Evolutionary conservation across 768 basidiomycete species (phyloP).

Genomic region (Lepiota subincarnata): DNA sequence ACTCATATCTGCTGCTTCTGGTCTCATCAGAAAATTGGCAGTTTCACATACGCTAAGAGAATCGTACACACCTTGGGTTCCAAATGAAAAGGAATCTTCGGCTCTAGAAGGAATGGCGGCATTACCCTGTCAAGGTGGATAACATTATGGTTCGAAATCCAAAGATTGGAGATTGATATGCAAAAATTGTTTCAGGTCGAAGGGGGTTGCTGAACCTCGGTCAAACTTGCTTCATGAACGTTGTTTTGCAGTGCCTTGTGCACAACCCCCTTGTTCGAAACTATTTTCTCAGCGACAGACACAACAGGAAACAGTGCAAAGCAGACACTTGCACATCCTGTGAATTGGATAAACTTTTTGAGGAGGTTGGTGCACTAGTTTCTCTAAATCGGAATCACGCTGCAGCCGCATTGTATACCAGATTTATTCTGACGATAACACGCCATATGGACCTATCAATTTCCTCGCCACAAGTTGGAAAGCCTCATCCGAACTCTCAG

Average conservation of each 20-base stretch:
- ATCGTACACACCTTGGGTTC: conserved; percentile 36
- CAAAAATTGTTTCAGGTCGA: conserved; percentile 45
- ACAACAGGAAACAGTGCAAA: conserved; percentile 72
- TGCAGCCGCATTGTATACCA: conserved; percentile 17
- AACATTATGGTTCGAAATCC: background rate
- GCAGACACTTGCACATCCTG: conserved; percentile 78
- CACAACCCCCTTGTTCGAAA: conserved; percentile 88
- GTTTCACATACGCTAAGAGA: conserved; percentile 34
- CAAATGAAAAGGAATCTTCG: conserved; percentile 30
- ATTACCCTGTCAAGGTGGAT: conserved; percentile 72
- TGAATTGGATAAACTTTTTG: conserved; percentile 86
- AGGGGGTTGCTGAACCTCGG: conserved; percentile 85
- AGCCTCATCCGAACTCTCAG: conserved; percentile 74
- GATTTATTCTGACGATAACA: conserved; percentile 54
- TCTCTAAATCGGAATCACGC: background rate
- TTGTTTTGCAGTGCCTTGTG: conserved; percentile 82
- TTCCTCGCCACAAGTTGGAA: conserved; percentile 86
- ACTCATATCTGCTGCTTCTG: background rate
- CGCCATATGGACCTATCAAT: conserved; percentile 75
- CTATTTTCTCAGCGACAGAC: conserved; percentile 88
- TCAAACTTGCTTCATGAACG: conserved; percentile 93
- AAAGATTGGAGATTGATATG: background rate
- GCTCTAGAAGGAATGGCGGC: conserved; percentile 46
- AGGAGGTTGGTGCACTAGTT: conserved; percentile 48
- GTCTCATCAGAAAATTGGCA: conserved; percentile 13